Conservation (phyloP, 2,329 filamentous ascomycete species). For the Amphichorda felina region DNA sequence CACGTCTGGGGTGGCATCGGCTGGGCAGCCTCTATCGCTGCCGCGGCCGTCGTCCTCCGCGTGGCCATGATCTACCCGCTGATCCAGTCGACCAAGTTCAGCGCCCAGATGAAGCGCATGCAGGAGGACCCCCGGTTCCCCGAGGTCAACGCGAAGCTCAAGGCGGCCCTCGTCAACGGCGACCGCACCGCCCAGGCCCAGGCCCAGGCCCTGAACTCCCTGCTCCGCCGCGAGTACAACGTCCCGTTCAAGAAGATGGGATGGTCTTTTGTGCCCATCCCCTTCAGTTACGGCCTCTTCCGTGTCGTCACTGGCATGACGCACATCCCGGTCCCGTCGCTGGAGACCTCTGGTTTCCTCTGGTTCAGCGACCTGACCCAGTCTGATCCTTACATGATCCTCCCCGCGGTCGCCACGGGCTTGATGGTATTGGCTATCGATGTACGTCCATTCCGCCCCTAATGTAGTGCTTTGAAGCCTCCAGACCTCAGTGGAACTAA, state of each 20-base stretch:
- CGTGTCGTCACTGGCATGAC: slow-evolving; percentile 64
- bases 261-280: slow-evolving; percentile 34
- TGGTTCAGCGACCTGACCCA: slow-evolving; percentile 75
- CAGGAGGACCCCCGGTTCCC: slow-evolving; percentile 39
- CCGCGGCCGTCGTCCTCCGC: slow-evolving; percentile 55
- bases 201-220: slow-evolving; percentile 18
- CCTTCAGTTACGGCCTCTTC: slow-evolving; percentile 74
- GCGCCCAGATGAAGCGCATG: slow-evolving; percentile 49
- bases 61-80: slow-evolving; percentile 51
- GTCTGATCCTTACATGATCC: slow-evolving; percentile 63
- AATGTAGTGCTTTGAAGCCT: background rate
- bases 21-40: slow-evolving; percentile 70
- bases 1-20: slow-evolving; percentile 66
- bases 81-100: slow-evolving; percentile 19
- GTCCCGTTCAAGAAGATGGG: slow-evolving; percentile 19
- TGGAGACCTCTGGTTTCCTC: slow-evolving; percentile 56
- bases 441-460: slow-evolving; percentile 17
- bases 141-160: slow-evolving; percentile 35
- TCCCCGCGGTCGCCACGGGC: slow-evolving; percentile 51
- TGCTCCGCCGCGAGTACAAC: slow-evolving; percentile 23
- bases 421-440: slow-evolving; percentile 46
- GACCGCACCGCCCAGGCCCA: slow-evolving; percentile 35
- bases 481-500: too few species aligned
- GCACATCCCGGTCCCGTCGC: slow-evolving; percentile 64
- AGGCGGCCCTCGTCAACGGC: slow-evolving; percentile 22